Evolutionary conservation across 129 eudicot genomes (phyloP).

Genomic region (Daucus carota): DNA sequence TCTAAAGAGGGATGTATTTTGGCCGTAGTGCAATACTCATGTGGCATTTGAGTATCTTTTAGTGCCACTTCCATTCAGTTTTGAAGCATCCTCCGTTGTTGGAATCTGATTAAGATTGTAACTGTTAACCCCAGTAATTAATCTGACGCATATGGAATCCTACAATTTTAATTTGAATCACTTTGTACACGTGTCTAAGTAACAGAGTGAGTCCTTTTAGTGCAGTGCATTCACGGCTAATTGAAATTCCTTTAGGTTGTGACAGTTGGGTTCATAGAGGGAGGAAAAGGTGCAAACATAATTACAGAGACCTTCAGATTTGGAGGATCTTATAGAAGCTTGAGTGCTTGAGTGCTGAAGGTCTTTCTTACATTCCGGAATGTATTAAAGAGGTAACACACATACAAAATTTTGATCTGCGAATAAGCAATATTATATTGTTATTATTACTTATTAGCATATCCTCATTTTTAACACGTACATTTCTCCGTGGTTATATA

Average conservation of each 20-base stretch:
- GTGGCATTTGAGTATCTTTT: neutral
- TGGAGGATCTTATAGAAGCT: constrained; percentile 34
- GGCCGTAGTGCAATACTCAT: neutral
- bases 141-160: neutral
- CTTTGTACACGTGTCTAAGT: neutral
- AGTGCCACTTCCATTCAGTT: neutral
- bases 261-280: constrained; percentile 41
- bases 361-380: constrained; percentile 33
- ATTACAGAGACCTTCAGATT: constrained; percentile 30
- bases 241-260: constrained; percentile 32
- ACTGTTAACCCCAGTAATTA: neutral
- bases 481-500: neutral
- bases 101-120: neutral
- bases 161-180: neutral
- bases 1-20: neutral
- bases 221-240: neutral
- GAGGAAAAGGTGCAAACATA: constrained; percentile 35
- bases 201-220: neutral
- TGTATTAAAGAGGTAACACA: constrained; percentile 27
- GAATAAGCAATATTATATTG: neutral
- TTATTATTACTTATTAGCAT: too few species aligned
- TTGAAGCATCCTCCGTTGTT: neutral
- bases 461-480: too few species aligned
- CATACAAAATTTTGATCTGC: neutral
- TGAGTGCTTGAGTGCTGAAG: constrained; percentile 26